Evolutionary conservation across 352 stramenopile genomes (phyloP).

Genomic region (Globisporangium nagaii): DNA sequence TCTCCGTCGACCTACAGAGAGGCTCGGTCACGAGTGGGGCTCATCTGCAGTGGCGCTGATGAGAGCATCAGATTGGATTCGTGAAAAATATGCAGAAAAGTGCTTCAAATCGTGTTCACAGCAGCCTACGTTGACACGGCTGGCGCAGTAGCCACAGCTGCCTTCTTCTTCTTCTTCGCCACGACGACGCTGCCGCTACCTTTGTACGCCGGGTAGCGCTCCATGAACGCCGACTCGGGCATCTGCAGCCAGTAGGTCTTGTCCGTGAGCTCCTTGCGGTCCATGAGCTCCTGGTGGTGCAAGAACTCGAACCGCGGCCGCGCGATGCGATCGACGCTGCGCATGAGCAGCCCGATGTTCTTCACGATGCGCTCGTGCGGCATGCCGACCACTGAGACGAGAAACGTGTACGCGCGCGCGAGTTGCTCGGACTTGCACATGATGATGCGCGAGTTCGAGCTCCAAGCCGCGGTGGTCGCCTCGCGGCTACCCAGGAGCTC

Average conservation of each 20-base stretch:
- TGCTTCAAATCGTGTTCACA: too few relatives aligned
- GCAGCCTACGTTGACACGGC: background rate
- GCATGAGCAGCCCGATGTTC: conserved; percentile 32
- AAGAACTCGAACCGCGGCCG: conserved; percentile 46
- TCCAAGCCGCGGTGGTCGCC: conserved; percentile 15
- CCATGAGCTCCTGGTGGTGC: background rate
- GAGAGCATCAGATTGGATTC: too few relatives aligned
- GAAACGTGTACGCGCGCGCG: conserved; percentile 29
- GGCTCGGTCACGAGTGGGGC: too few relatives aligned
- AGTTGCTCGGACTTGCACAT: conserved; percentile 46
- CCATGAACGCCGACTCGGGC: conserved; percentile 21
- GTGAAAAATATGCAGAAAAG: too few relatives aligned
- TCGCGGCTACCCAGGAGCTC: conserved; percentile 29
- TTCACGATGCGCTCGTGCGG: conserved; percentile 20
- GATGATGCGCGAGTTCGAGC: conserved; percentile 28
- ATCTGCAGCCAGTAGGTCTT: conserved; percentile 30
- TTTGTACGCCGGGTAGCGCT: conserved; percentile 25
- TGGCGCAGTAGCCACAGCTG: background rate
- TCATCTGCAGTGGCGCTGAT: too few relatives aligned
- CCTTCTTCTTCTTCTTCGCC: background rate
- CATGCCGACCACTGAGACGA: conserved; percentile 28
- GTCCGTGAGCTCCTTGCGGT: conserved; percentile 3
- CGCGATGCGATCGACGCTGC: conserved; percentile 31
- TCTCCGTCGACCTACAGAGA: too few relatives aligned
- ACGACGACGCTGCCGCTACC: background rate